These are phyloP conservation scores for Pseudocercospora musae DNA, from an alignment of 2,329 filamentous ascomycete species.

Conservation along the genomic window DNA sequence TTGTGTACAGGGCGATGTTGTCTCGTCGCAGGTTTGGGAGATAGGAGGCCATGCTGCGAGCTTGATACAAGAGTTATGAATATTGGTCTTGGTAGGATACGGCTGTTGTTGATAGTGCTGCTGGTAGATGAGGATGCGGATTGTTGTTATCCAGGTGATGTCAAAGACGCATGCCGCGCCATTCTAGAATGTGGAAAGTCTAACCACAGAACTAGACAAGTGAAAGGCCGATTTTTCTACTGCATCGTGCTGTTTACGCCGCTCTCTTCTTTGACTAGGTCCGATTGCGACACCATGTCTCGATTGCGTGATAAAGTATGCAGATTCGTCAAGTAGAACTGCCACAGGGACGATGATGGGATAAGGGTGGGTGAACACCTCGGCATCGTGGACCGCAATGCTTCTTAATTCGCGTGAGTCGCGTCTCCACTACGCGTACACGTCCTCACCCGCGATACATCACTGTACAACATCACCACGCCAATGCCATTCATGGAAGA, in stretches of 20 bases:
- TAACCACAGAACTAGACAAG: not conserved
- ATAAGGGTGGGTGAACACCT: not conserved
- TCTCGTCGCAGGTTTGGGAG: slow-evolving; percentile 21
- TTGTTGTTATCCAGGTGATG: not conserved
- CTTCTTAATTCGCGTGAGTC: not conserved
- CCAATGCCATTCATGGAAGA: slow-evolving; percentile 17
- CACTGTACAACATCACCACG: not conserved
- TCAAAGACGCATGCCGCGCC: not conserved
- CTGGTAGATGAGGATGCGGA: not conserved
- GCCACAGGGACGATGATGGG: no score
- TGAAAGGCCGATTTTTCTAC: not conserved
- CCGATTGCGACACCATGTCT: no score
- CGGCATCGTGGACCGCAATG: not conserved
- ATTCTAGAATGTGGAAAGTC: not conserved
- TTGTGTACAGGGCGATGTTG: slow-evolving; percentile 32
- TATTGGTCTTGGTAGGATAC: not conserved
- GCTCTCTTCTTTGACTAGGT: not conserved
- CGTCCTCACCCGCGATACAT: not conserved
- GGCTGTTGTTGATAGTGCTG: not conserved
- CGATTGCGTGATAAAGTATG: not conserved
- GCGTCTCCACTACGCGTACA: not conserved
- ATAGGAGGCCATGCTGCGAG: slow-evolving; percentile 8
- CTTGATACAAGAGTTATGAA: not conserved
- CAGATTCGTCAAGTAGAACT: not conserved
- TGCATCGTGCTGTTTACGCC: not conserved